Evolutionary conservation across 2,329 filamentous ascomycete species (phyloP).

Genomic region (Sclerotinia minor): DNA sequence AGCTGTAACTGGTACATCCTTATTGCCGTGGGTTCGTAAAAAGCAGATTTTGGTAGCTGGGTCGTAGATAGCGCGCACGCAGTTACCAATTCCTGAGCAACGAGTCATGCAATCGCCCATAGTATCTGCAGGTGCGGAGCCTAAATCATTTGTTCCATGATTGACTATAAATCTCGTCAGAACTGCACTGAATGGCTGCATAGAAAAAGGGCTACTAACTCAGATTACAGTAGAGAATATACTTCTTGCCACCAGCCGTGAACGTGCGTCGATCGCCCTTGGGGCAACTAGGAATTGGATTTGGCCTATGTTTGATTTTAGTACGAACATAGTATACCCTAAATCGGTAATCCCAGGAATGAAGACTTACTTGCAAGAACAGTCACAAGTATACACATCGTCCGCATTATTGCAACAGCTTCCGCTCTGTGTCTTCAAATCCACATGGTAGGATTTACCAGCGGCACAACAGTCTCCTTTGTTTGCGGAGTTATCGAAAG

Average conservation of each 20-base stretch:
- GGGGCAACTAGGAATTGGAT: slow-evolving; percentile 12
- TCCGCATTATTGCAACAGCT: slow-evolving; percentile 15
- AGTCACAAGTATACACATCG: slow-evolving; percentile 19
- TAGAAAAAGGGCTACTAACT: background rate
- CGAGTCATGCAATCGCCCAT: slow-evolving; percentile 11
- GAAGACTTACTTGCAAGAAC: slow-evolving; percentile 18
- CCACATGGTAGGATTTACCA: slow-evolving; percentile 1
- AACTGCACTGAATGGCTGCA: background rate
- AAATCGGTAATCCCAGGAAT: too few species aligned
- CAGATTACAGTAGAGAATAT: slow-evolving; percentile 4
- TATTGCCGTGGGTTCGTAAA: slow-evolving; percentile 14
- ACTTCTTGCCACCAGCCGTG: slow-evolving; percentile 11
- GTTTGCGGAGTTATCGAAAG: background rate
- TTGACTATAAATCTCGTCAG: slow-evolving; percentile 1
- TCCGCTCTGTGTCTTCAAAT: background rate
- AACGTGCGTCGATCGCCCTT: slow-evolving; percentile 1
- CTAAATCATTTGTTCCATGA: slow-evolving; percentile 11
- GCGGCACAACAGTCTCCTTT: slow-evolving; percentile 13
- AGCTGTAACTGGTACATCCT: background rate
- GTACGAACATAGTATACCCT: background rate
- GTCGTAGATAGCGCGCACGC: slow-evolving; percentile 1
- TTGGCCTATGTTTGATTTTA: background rate
- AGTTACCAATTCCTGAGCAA: slow-evolving; percentile 2
- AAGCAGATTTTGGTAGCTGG: background rate
- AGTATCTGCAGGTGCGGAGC: background rate